Base-by-base conservation (phyloP, 176 grass and related monocot species). In the Aegilops sharonensis region DNA sequence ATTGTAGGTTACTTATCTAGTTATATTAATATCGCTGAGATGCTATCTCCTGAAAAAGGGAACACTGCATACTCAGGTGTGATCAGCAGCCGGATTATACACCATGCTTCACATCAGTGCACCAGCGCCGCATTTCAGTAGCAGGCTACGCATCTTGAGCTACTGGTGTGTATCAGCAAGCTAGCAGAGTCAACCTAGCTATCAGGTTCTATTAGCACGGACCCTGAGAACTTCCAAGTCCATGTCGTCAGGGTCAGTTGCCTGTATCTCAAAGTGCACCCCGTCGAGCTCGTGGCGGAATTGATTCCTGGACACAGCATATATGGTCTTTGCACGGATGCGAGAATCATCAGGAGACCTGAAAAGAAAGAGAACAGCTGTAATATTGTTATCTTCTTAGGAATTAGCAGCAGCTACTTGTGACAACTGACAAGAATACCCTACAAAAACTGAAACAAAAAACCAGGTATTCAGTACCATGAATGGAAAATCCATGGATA, bases 211-310 rank as follows among this genome's bases (percentile, higher is more conserved):
- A 43, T 86, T 90, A 31, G 90, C 90, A 56, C 83, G 86, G 27
- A 37, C 88, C 68, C 88, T 85, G 27, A 95, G 88, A 82, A 95
- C 68, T 68, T 92, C 88, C 57, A 95, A 68, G 15, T 92, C 90
- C 90, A 95, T 90, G 64, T 90, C 90, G 13, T 89, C 86, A 64
- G 93, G 85, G 75, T 92, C 93, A 9, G 83, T 95, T 17, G 93
- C 93, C 84, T 95, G 93, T 10, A 95, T 90, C 90, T 95, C 93
- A 40, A 92, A 92, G 75, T 95, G 93, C 79, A 95, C 81, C 39
- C 93, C 93, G n/a, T 95, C 88, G 20, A 95, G 90, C 68, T 90
- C 90, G 13, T 89, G 86, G 21, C 90, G 85, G 77, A 88, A 92
- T 59, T 91, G 88, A 36, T 91, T 89, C 85, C 81, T 88, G 3